These are phyloP conservation scores for Capronia americana DNA, from an alignment of 2,329 filamentous ascomycete genomes.

Conservation along the genomic window DNA sequence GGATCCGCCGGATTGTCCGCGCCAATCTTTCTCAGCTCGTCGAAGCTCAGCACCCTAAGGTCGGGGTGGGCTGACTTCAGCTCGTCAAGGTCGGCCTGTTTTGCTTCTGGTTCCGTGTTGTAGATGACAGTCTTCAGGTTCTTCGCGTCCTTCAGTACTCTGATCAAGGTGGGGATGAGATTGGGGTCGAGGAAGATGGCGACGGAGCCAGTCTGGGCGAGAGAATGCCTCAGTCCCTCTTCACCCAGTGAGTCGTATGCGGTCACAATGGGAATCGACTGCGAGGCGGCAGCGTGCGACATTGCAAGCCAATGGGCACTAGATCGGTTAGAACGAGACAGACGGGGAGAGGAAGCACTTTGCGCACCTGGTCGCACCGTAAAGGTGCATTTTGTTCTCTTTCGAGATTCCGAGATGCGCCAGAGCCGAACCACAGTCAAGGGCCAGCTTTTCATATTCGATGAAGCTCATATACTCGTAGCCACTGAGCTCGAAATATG, in stretches of 20 bases:
- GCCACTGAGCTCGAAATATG: constrained; percentile 80
- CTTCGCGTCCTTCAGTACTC: constrained; percentile 60
- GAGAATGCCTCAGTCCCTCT: constrained; percentile 46
- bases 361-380: constrained; percentile 77
- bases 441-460: constrained; percentile 74
- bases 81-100: constrained; percentile 57
- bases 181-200: constrained; percentile 47
- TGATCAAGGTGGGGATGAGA: constrained; percentile 57
- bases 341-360: not conserved
- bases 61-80: constrained; percentile 58
- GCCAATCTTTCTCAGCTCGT: constrained; percentile 58
- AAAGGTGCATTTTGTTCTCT: constrained; percentile 76
- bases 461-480: constrained; percentile 79
- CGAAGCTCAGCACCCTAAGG: constrained; percentile 58
- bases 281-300: constrained; percentile 78
- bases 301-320: constrained; percentile 84
- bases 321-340: constrained; percentile 28
- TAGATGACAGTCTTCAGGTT: constrained; percentile 61
- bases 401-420: constrained; percentile 74
- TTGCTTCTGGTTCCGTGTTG: constrained; percentile 58
- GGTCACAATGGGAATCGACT: constrained; percentile 90
- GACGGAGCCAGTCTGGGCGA: constrained; percentile 44
- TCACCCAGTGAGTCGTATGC: constrained; percentile 48
- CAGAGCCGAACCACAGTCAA: constrained; percentile 74
- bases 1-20: constrained; percentile 71